phyloP scores from a whole-genome alignment of 441 rosid species.

The Erodium moschatum region DNA sequence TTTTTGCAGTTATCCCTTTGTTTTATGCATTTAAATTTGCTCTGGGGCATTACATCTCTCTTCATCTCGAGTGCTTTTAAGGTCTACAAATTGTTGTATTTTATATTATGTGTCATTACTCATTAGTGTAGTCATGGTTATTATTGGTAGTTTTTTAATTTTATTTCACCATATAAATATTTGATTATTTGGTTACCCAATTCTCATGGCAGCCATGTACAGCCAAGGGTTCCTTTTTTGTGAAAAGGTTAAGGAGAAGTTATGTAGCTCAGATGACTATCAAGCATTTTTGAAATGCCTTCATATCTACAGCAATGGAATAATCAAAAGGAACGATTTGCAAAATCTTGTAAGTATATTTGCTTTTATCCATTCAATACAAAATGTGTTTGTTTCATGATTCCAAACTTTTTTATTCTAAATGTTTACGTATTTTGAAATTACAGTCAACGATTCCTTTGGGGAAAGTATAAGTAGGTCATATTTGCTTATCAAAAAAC shows the following conservation, averaged over 20 bases:
- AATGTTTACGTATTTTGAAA: neutral
- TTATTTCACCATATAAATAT: neutral
- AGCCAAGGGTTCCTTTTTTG: slow-evolving; percentile 69
- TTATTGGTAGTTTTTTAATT: neutral
- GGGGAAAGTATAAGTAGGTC: neutral
- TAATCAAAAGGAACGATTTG: slow-evolving; percentile 71
- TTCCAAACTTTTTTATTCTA: neutral
- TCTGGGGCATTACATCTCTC: neutral
- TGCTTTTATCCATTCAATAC: neutral
- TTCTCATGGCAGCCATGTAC: slow-evolving; percentile 47
- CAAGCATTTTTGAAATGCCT: slow-evolving; percentile 86
- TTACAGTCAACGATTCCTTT: neutral
- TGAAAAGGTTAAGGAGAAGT: slow-evolving; percentile 76
- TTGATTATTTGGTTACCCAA: slow-evolving; percentile 14
- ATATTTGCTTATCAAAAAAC: too few relatives aligned
- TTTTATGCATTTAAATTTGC: neutral
- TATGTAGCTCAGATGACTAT: slow-evolving; percentile 56
- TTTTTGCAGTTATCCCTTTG: neutral
- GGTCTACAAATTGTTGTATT: neutral
- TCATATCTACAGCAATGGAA: slow-evolving; percentile 71
- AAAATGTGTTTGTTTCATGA: neutral
- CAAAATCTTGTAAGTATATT: neutral
- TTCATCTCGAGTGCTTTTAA: neutral
- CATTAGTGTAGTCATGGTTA: neutral
- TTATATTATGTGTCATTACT: neutral